Conservation (phyloP, 805 yeast species). For the Hanseniaspora clermontiae region DNA sequence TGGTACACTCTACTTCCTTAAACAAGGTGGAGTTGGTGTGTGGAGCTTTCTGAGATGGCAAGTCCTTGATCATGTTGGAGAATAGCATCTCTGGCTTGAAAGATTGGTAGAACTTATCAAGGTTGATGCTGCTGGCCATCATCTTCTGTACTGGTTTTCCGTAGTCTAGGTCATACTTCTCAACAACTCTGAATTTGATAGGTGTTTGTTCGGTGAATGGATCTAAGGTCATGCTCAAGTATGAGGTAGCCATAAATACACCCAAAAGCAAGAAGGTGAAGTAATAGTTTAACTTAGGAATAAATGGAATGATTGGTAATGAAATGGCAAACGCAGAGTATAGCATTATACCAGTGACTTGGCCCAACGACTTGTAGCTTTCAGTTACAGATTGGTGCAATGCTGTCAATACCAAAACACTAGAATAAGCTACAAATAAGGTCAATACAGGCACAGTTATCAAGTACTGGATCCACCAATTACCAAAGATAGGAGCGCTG, state of each 20-base stretch:
- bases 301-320: conserved; percentile 51
- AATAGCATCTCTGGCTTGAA: conserved; percentile 18
- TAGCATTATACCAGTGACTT: conserved; percentile 29
- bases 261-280: conserved; percentile 33
- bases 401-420: conserved; percentile 46
- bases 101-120: background rate
- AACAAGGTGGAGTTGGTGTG: background rate
- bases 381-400: conserved; percentile 63
- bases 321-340: conserved; percentile 30
- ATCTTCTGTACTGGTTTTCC: conserved; percentile 10
- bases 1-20: background rate
- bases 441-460: conserved; percentile 54
- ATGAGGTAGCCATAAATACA: conserved; percentile 30
- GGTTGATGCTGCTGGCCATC: background rate
- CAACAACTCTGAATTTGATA: conserved; percentile 58
- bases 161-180: conserved; percentile 39
- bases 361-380: conserved; percentile 33
- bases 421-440: conserved; percentile 41
- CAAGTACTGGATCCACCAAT: conserved; percentile 69
- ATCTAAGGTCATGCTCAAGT: conserved; percentile 29
- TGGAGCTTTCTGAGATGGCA: conserved; percentile 35
- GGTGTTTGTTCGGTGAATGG: conserved; percentile 60
- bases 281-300: conserved; percentile 50
- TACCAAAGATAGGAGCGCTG: conserved; percentile 35
- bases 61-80: conserved; percentile 32